Conservation (phyloP, 805 yeast genomes). For the Sugiyamaella smithiae region DNA sequence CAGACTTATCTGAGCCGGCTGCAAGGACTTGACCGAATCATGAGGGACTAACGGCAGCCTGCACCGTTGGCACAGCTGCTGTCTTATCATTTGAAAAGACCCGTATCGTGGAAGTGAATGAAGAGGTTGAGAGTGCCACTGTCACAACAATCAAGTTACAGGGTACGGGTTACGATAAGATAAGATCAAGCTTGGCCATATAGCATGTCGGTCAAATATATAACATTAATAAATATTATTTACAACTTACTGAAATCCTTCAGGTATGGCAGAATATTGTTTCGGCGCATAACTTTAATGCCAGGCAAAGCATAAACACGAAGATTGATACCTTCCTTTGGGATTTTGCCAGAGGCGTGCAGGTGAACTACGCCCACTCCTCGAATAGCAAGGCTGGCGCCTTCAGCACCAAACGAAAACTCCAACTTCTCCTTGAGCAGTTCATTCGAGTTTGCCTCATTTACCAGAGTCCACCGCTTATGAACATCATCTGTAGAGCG, state of each 20-base stretch:
- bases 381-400: conserved; percentile 29
- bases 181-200: neutral
- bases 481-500: conserved; percentile 18
- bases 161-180: neutral
- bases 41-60: conserved; percentile 56
- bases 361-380: conserved; percentile 36
- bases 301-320: conserved; percentile 27
- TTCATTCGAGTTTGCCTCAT: conserved; percentile 9
- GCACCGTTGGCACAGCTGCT: conserved; percentile 57
- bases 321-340: conserved; percentile 27
- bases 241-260: conserved; percentile 4
- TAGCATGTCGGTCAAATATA: neutral
- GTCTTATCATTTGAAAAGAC: conserved; percentile 11
- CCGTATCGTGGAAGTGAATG: neutral
- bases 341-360: conserved; percentile 31
- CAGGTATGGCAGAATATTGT: conserved; percentile 25
- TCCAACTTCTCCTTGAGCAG: conserved; percentile 7
- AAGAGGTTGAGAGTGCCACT: neutral
- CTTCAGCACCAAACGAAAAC: conserved; percentile 19
- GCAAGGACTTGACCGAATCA: conserved; percentile 50
- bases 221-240: neutral
- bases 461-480: conserved; percentile 26
- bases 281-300: conserved; percentile 26
- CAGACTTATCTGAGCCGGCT: conserved; percentile 54
- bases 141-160: too few relatives aligned